Conservation (phyloP, 2,329 filamentous ascomycete species). For the Delphinella strobiligena region DNA sequence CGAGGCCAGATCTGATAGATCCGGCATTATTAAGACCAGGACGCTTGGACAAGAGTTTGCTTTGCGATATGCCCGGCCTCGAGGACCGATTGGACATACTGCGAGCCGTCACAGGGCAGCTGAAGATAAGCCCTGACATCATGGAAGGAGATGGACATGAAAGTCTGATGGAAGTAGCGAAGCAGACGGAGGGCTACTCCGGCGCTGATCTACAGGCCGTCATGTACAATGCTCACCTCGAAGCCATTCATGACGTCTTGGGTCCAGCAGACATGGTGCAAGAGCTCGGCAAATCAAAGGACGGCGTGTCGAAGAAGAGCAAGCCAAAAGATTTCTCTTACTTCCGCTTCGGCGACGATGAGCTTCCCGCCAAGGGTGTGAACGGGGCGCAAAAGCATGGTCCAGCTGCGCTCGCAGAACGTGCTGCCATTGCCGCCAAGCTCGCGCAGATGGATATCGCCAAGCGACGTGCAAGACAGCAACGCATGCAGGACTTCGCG, state of each 20-base stretch:
- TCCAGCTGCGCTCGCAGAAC: slow-evolving; percentile 55
- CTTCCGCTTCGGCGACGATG: slow-evolving; percentile 62
- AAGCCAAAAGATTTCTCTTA: slow-evolving; percentile 53
- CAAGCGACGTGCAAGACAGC: slow-evolving; percentile 49
- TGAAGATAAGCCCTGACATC: slow-evolving; percentile 60
- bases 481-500: slow-evolving; percentile 23
- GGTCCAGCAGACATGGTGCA: slow-evolving; percentile 28
- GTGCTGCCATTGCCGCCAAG: slow-evolving; percentile 68
- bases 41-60: slow-evolving; percentile 79
- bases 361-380: slow-evolving; percentile 21
- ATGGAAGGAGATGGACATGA: slow-evolving; percentile 27
- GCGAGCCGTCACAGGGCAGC: slow-evolving; percentile 66
- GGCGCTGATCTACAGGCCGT: slow-evolving; percentile 91
- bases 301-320: slow-evolving; percentile 12
- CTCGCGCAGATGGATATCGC: slow-evolving; percentile 66
- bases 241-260: slow-evolving; percentile 90
- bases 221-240: slow-evolving; percentile 90
- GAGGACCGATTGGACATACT: slow-evolving; percentile 85
- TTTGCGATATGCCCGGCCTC: slow-evolving; percentile 75
- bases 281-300: slow-evolving; percentile 23
- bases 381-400: slow-evolving; percentile 21
- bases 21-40: slow-evolving; percentile 85
- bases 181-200: slow-evolving; percentile 75
- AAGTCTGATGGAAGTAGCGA: slow-evolving; percentile 58
- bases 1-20: slow-evolving; percentile 86